phyloP scores from a whole-genome alignment of 306 rosid genomes.

The Medicago truncatula region DNA sequence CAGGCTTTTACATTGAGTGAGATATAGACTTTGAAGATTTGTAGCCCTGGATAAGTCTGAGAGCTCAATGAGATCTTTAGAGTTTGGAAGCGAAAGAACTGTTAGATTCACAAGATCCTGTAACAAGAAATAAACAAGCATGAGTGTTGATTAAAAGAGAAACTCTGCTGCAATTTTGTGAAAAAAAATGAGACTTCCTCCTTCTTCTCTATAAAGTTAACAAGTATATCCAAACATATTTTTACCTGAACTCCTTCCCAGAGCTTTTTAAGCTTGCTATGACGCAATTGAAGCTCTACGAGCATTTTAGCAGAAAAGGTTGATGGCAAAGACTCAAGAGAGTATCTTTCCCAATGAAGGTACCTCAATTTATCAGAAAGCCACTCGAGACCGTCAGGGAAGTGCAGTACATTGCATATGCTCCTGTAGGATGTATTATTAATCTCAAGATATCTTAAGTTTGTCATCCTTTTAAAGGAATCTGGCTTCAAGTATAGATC shows the following conservation, averaged over 20 bases:
- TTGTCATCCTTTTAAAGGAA: too few relatives aligned
- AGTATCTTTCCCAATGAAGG: background rate
- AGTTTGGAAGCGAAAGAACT: background rate
- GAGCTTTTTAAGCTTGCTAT: background rate
- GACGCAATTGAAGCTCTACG: background rate
- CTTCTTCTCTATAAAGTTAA: background rate
- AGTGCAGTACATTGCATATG: background rate
- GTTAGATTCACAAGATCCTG: slow-evolving; percentile 25
- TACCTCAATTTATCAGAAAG: slow-evolving; percentile 2
- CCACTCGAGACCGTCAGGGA: background rate
- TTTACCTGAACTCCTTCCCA: slow-evolving; percentile 30
- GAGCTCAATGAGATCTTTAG: slow-evolving; percentile 4
- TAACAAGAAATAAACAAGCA: background rate
- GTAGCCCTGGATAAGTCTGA: slow-evolving; percentile 31
- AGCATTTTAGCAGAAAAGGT: slow-evolving; percentile 29
- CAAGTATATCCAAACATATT: background rate
- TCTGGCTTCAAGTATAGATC: background rate
- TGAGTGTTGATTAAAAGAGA: background rate
- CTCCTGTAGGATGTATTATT: background rate
- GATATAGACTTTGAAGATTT: slow-evolving; percentile 1
- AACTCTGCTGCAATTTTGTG: background rate
- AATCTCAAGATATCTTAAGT: slow-evolving; percentile 28
- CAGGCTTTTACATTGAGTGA: background rate
- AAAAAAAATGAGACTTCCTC: background rate
- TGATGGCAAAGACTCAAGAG: background rate